phyloP scores from a whole-genome alignment of 331 rosid genomes.

The Telfairia occidentalis region DNA sequence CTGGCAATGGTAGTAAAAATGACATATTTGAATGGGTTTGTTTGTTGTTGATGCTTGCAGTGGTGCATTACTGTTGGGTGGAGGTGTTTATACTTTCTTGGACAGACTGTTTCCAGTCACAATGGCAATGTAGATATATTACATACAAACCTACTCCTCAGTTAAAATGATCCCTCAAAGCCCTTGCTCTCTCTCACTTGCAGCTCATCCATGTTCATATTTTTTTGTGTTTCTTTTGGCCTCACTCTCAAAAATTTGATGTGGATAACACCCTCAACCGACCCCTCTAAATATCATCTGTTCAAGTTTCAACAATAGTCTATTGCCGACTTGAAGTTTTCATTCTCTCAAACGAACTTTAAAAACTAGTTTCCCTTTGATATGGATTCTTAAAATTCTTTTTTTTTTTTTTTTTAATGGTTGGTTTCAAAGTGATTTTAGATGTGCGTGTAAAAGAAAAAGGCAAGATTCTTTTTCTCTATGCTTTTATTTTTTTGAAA shows the following conservation, averaged over 20 bases:
- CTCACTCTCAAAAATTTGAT: background rate
- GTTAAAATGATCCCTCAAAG: background rate
- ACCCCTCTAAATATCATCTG: background rate
- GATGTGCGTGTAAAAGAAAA: too few relatives aligned
- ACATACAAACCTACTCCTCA: too few relatives aligned
- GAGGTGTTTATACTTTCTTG: constrained; percentile 78
- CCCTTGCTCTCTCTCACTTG: background rate
- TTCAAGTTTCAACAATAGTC: background rate
- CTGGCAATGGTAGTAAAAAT: background rate
- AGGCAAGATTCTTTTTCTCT: background rate
- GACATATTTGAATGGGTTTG: background rate
- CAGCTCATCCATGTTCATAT: background rate
- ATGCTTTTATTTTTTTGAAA: background rate
- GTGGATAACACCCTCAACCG: background rate
- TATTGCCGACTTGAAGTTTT: too few relatives aligned
- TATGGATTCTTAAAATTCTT: background rate
- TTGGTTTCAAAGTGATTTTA: too few relatives aligned
- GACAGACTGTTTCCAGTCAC: constrained; percentile 78
- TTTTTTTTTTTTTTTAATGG: too few relatives aligned
- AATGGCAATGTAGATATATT: constrained; percentile 48
- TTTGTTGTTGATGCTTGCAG: constrained; percentile 33
- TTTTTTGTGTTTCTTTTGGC: background rate
- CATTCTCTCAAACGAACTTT: too few relatives aligned
- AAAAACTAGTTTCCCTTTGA: background rate
- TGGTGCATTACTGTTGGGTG: constrained; percentile 78